Percentiles rank a stretch among this genome's conserved stretches.
Conservation (phyloP, 331 rosid species). For the Pyracantha coccinea region DNA sequence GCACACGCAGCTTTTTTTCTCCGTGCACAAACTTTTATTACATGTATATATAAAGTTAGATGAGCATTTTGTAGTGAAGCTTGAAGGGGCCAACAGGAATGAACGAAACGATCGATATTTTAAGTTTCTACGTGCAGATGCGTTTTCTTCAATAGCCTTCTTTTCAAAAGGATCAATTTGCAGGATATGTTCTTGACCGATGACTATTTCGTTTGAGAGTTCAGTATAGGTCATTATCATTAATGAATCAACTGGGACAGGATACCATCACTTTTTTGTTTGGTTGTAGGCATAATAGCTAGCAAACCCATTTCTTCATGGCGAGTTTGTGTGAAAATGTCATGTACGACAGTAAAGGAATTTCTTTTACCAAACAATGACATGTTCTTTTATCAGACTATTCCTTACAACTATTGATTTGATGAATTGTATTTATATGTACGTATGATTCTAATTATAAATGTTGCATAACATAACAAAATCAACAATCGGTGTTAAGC, state of each 20-base stretch:
- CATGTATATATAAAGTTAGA: neutral
- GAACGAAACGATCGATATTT: neutral
- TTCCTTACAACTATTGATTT: too few relatives aligned
- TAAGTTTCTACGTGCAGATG: neutral
- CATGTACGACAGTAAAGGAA: too few relatives aligned
- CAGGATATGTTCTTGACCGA: conserved; percentile 32
- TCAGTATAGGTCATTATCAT: conserved; percentile 1
- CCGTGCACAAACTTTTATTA: neutral
- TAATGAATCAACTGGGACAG: neutral
- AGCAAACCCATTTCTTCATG: too few relatives aligned
- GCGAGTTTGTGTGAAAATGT: too few relatives aligned
- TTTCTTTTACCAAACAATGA: too few relatives aligned
- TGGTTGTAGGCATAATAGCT: neutral
- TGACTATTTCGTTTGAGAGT: neutral
- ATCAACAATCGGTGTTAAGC: too few relatives aligned
- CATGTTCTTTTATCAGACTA: too few relatives aligned
- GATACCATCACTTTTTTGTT: neutral
- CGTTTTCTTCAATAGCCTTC: neutral
- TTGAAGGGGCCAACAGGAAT: neutral
- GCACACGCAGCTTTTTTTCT: too few relatives aligned
- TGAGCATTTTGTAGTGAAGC: neutral
- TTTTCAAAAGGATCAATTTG: conserved; percentile 13
- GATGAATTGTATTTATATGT: too few relatives aligned
- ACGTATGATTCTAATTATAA: too few relatives aligned
- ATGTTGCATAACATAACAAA: too few relatives aligned